A percentile compares a stretch with the other conserved stretches of the same genome.
These are phyloP conservation scores for Aspergillus nomiae DNA, from an alignment of 2,329 filamentous ascomycete species.

Conservation along the genomic window DNA sequence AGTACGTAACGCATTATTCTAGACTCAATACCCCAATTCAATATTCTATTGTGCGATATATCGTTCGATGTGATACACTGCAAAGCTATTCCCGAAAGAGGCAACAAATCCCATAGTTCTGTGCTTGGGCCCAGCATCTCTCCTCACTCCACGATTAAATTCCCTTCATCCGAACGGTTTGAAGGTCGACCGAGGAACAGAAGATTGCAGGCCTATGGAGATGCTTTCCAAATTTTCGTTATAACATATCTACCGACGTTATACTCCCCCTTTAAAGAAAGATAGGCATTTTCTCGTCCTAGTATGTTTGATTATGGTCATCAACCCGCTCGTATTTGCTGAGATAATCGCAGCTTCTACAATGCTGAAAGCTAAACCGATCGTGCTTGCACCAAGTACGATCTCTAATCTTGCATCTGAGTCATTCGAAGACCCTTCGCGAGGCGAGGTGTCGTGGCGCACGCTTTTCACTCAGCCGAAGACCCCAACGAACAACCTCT, in stretches of 20 bases:
- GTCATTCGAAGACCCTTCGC: conserved; percentile 16
- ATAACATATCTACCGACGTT: not conserved
- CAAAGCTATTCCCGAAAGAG: not conserved
- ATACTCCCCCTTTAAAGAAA: too few species aligned
- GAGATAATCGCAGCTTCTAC: not conserved
- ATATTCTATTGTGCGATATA: too few species aligned
- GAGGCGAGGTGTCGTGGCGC: conserved; percentile 38
- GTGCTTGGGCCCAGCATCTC: not conserved
- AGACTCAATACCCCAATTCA: not conserved
- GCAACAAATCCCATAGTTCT: not conserved
- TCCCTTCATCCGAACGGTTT: not conserved
- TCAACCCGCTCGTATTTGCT: not conserved
- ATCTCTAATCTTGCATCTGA: conserved; percentile 8
- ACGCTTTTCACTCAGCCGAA: conserved; percentile 40
- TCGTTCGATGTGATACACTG: not conserved
- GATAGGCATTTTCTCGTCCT: not conserved
- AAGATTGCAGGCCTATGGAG: too few species aligned
- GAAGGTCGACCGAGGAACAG: not conserved
- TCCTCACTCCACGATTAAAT: not conserved
- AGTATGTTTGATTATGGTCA: not conserved
- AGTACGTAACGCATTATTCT: not conserved
- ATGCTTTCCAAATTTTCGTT: not conserved
- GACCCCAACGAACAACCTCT: conserved; percentile 40
- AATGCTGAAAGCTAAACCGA: not conserved
- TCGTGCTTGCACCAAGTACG: not conserved